phyloP scores from a whole-genome alignment of 208 protist species.

The Trichomonas tenax region DNA sequence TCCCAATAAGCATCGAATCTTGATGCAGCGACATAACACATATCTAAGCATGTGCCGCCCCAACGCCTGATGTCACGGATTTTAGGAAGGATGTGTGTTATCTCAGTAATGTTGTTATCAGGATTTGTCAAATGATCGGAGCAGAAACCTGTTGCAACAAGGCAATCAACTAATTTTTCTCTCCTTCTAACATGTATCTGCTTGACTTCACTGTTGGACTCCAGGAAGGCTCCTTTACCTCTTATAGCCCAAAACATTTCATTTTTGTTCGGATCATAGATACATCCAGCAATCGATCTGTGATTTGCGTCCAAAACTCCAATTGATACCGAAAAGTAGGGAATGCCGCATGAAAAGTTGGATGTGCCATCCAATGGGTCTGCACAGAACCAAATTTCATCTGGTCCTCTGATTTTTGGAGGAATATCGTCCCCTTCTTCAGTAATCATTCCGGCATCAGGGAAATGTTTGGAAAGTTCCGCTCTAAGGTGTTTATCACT shows the following conservation, averaged over 20 bases:
- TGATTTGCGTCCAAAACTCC: neutral
- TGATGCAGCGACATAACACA: neutral
- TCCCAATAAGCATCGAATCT: neutral
- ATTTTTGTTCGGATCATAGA: neutral
- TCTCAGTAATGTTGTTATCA: neutral
- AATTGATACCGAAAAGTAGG: neutral
- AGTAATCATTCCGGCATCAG: neutral
- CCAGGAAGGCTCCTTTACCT: neutral
- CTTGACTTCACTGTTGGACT: neutral
- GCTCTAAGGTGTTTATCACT: neutral
- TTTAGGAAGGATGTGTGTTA: neutral
- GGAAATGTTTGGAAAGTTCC: neutral
- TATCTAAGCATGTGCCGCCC: neutral
- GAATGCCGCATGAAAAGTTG: neutral
- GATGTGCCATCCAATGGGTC: neutral
- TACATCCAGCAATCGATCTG: neutral
- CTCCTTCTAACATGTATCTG: neutral
- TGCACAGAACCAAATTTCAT: slow-evolving; percentile 2
- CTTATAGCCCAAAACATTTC: neutral
- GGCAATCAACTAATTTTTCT: neutral
- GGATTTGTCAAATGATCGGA: neutral
- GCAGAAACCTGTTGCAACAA: neutral
- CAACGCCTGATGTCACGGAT: neutral
- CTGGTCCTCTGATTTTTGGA: neutral
- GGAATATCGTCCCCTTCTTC: neutral